Conservation (phyloP, 805 yeast species). For the Candida pini region DNA sequence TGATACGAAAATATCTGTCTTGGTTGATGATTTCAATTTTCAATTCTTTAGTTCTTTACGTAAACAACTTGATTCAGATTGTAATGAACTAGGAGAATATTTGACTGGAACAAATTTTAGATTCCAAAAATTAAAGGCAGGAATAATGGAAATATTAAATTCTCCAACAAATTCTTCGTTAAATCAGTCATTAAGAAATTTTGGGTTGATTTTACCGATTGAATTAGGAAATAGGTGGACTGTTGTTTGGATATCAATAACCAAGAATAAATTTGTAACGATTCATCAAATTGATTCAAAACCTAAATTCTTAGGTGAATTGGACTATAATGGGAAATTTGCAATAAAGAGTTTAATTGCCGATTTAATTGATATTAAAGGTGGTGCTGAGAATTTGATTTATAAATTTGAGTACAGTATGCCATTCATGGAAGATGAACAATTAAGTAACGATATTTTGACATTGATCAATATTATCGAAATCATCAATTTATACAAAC, state of each 20-base stretch:
- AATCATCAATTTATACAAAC: slow-evolving; percentile 17
- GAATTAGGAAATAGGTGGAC: slow-evolving; percentile 20
- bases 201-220: slow-evolving; percentile 17
- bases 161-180: background rate
- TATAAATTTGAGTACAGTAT: slow-evolving; percentile 13
- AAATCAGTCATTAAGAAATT: slow-evolving; percentile 6
- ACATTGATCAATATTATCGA: slow-evolving; percentile 11
- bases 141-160: background rate
- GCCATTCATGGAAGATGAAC: slow-evolving; percentile 21
- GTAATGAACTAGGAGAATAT: background rate
- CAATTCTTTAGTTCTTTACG: background rate
- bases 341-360: slow-evolving; percentile 12
- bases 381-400: slow-evolving; percentile 10
- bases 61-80: background rate
- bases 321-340: slow-evolving; percentile 11
- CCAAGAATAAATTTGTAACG: slow-evolving; percentile 11
- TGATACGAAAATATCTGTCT: too few species aligned
- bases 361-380: slow-evolving; percentile 10
- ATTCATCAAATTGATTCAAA: slow-evolving; percentile 21
- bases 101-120: background rate
- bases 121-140: background rate
- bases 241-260: slow-evolving; percentile 22
- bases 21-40: slow-evolving; percentile 1
- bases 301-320: slow-evolving; percentile 12
- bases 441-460: slow-evolving; percentile 11